Evolutionary conservation across 805 yeast species (phyloP).

Genomic region (Yamadazyma nakazawae): DNA sequence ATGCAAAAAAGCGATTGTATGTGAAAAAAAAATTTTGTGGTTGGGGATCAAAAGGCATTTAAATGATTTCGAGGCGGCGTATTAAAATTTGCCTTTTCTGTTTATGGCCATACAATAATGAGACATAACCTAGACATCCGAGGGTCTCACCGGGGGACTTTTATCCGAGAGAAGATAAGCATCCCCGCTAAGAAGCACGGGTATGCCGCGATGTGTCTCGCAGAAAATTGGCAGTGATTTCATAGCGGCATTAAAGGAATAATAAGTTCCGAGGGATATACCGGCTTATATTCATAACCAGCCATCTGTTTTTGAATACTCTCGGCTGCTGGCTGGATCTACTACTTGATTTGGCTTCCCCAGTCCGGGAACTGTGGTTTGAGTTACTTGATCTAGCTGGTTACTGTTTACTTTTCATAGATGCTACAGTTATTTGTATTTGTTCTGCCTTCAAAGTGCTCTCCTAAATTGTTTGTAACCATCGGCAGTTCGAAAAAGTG

Average conservation of each 20-base stretch:
- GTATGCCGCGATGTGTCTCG: too few relatives aligned
- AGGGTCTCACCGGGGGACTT: constrained; percentile 3
- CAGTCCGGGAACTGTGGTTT: too few relatives aligned
- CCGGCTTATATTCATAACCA: constrained; percentile 9
- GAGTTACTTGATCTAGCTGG: too few relatives aligned
- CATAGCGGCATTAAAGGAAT: neutral
- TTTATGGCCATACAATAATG: constrained; percentile 8
- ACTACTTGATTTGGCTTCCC: constrained; percentile 1
- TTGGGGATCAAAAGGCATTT: constrained; percentile 8
- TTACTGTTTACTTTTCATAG: too few relatives aligned
- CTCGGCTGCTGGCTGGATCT: neutral
- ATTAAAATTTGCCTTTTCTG: constrained; percentile 4
- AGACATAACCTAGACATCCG: constrained; percentile 5
- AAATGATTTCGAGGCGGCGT: constrained; percentile 8
- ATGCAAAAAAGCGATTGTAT: constrained; percentile 1
- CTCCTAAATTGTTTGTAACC: neutral
- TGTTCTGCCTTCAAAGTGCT: neutral
- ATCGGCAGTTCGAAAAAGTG: neutral
- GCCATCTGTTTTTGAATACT: constrained; percentile 8
- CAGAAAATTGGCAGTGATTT: neutral
- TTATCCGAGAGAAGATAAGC: neutral
- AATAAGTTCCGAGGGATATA: constrained; percentile 2
- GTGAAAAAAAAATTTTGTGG: constrained; percentile 4
- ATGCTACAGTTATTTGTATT: too few relatives aligned
- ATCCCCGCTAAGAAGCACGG: neutral